Conservation (phyloP, 2,329 filamentous ascomycete genomes). For the Ilyonectria sp. region DNA sequence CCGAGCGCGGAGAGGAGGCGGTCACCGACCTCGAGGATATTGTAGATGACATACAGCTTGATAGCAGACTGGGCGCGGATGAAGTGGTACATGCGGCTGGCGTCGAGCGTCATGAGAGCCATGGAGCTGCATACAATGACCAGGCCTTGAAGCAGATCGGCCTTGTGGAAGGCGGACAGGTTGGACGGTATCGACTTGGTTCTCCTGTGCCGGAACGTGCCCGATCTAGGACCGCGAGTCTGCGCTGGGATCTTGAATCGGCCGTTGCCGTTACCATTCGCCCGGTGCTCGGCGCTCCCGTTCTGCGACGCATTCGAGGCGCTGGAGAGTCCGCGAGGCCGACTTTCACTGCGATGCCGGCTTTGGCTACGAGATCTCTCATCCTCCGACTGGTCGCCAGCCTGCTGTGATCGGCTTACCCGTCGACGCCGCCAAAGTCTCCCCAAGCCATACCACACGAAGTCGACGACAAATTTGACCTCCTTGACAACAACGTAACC, state of each 20-base stretch:
- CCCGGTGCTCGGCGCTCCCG: conserved; percentile 22
- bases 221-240: conserved; percentile 47
- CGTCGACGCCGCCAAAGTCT: conserved; percentile 80
- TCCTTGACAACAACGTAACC: conserved; percentile 80
- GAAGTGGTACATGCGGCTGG: conserved; percentile 97
- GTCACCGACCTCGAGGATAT: conserved; percentile 94
- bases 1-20: conserved; percentile 91
- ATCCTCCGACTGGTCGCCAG: conserved; percentile 54
- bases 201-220: conserved; percentile 74
- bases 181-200: conserved; percentile 89
- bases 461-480: conserved; percentile 78
- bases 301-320: conserved; percentile 33
- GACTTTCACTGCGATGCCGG: conserved; percentile 56
- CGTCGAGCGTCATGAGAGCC: conserved; percentile 91
- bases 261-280: conserved; percentile 28
- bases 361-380: conserved; percentile 60
- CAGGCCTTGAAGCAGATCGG: conserved; percentile 91
- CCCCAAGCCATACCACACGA: conserved; percentile 85
- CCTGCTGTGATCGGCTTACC: conserved; percentile 53
- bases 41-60: conserved; percentile 99
- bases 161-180: conserved; percentile 91
- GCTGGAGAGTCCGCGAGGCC: conserved; percentile 46
- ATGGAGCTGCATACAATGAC: conserved; percentile 90
- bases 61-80: conserved; percentile 97
- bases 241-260: conserved; percentile 36